Conservation (phyloP, 1,284 basidiomycete genomes). For the Ceratobasidium sp. region DNA sequence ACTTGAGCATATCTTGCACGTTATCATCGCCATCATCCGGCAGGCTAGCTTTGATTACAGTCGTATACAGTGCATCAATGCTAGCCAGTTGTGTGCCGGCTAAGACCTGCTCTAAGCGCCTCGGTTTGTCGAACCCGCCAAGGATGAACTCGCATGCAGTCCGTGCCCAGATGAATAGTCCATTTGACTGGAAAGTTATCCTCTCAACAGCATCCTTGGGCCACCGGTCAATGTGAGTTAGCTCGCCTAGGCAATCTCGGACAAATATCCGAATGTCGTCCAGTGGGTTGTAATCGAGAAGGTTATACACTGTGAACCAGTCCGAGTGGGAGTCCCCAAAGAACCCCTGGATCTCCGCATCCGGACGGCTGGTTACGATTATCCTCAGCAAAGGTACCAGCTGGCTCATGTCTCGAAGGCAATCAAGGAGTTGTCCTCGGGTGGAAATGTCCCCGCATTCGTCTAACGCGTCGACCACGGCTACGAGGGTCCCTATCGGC, state of each 20-base stretch:
- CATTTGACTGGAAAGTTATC: background rate
- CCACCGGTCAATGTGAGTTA: background rate
- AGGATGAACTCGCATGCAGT: too few species aligned
- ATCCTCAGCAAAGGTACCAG: background rate
- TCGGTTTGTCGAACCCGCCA: too few species aligned
- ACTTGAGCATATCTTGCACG: background rate
- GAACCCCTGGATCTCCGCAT: slow-evolving; percentile 1
- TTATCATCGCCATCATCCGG: background rate
- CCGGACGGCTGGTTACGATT: slow-evolving; percentile 40
- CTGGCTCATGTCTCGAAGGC: background rate
- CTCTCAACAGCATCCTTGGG: background rate
- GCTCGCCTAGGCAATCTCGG: background rate
- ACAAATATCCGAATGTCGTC: background rate
- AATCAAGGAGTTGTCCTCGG: background rate
- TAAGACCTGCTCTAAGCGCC: too few species aligned
- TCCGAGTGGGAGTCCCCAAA: too few species aligned
- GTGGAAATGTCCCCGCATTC: too few species aligned
- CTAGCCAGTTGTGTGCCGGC: background rate
- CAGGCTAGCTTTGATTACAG: background rate
- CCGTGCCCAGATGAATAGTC: slow-evolving; percentile 43
- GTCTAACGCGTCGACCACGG: slow-evolving; percentile 40
- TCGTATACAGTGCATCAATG: background rate
- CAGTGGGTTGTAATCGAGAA: background rate
- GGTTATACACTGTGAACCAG: background rate
- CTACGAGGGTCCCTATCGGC: background rate